Evolutionary conservation across 2,329 filamentous ascomycete species (phyloP), one percentile per base, ranked within the genome.

Genomic region (Pyricularia sp.): DNA sequence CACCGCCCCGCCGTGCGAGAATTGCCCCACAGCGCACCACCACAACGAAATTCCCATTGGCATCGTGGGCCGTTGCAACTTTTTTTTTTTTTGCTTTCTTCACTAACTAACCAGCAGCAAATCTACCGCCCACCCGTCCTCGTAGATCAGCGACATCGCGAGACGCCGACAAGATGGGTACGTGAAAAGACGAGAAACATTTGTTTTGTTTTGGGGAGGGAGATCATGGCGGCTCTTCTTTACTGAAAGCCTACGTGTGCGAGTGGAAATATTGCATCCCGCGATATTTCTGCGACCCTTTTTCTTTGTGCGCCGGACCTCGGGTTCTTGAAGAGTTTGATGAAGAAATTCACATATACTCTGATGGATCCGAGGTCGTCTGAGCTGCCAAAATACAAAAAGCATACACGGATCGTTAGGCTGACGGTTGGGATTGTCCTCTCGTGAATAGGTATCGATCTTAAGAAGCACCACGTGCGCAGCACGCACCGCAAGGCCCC

Each of bases 401-500:
- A 88, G 85, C 85, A 88, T 87, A 82, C 82, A 78, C 65, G 64
- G 79, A 81, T 79, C 76, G 74, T 76, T 79, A 81, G 82, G 84
- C 85, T 87, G 83, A 88, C 82, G 68, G 69, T 70, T 69, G 64
- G 75, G 79, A 75, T 76, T 75, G 74, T 77, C 78, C 71, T 70
- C 33, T 74, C 71, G 75, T 72, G 73, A 78, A 77, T 79, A 88
- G 85, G 85, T 86, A 88, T 88, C 80, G 86, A 88, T 86, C 82
- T 88, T 75, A 81, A 87, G 78, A 80, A 81, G 73, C 85, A 88
- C 80, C 86, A 89, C 78, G 83, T 86, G 76, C 84, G 84, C 77
- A 80, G 76, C 77, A 87, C 85, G 71, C 92, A 96, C 85, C 91
- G 92, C 81, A 91, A 90, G 86, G 91, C 91, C 73, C 91, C 93